Conservation (phyloP, 2,329 filamentous ascomycete genomes). For the Alternaria gansuensis region DNA sequence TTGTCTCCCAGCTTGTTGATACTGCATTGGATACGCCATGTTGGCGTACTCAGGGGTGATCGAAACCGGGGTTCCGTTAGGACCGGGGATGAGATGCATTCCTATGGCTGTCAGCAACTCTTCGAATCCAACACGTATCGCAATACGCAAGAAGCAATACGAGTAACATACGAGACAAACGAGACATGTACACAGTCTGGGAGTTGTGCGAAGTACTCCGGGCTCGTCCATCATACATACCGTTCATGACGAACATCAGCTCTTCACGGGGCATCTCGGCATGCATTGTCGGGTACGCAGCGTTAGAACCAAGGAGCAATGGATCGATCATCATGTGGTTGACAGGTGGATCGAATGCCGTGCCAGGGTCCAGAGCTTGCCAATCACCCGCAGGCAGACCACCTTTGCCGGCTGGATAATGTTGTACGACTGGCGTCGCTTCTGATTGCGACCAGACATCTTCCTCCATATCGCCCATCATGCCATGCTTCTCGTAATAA, state of each 20-base stretch:
- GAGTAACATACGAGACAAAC: conserved; percentile 3
- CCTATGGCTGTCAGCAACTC: conserved; percentile 22
- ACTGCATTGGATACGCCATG: conserved; percentile 48
- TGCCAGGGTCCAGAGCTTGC: conserved; percentile 42
- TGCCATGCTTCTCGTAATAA: conserved; percentile 40
- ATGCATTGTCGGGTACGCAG: conserved; percentile 44
- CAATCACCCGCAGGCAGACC: conserved; percentile 42
- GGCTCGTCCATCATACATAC: conserved; percentile 12
- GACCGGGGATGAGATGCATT: conserved; percentile 47
- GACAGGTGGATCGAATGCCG: conserved; percentile 42
- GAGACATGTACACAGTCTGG: conserved; percentile 6
- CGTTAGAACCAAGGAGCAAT: conserved; percentile 44
- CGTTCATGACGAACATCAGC: conserved; percentile 51
- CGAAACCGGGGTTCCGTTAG: conserved; percentile 38
- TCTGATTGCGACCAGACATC: conserved; percentile 51
- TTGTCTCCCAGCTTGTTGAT: conserved; percentile 39
- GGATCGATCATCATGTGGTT: conserved; percentile 53
- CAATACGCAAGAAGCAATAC: neutral
- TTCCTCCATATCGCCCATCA: conserved; percentile 49
- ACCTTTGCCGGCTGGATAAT: conserved; percentile 41
- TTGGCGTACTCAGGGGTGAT: conserved; percentile 45
- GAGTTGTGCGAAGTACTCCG: neutral
- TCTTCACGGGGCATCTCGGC: conserved; percentile 47
- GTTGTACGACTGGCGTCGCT: conserved; percentile 47
- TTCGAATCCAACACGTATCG: conserved; percentile 4